phyloP scores from a whole-genome alignment of 768 basidiomycete genomes.

The Dendrothele bispora region DNA sequence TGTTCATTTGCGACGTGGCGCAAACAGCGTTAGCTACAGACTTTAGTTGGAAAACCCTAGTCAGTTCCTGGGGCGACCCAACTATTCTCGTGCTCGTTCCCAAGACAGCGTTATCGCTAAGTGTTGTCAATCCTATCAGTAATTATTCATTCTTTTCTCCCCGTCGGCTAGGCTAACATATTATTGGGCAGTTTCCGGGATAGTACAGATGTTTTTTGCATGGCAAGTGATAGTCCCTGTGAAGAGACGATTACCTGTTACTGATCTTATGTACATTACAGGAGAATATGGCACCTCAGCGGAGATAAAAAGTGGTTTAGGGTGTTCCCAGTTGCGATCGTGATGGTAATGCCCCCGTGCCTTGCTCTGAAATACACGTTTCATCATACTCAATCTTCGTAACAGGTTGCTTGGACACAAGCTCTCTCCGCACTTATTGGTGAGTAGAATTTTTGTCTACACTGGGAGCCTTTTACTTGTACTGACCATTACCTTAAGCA shows the following conservation, averaged over 20 bases:
- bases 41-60: constrained; percentile 18
- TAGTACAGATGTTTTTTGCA: constrained; percentile 22
- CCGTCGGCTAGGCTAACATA: background rate
- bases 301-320: constrained; percentile 1
- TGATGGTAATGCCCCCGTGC: too few species aligned
- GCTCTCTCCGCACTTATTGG: constrained; percentile 8
- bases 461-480: background rate
- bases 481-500: background rate
- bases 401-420: constrained; percentile 14
- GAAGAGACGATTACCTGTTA: background rate
- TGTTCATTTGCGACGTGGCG: constrained; percentile 16
- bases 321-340: background rate
- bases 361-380: background rate
- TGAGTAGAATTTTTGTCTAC: background rate
- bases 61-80: constrained; percentile 18
- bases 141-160: background rate
- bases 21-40: constrained; percentile 19
- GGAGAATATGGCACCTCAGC: constrained; percentile 7
- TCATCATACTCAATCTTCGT: background rate
- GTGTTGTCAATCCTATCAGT: constrained; percentile 16
- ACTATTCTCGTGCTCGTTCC: constrained; percentile 12
- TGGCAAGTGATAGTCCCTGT: too few species aligned
- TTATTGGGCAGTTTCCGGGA: constrained; percentile 13
- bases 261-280: too few species aligned
- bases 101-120: constrained; percentile 11